These are phyloP conservation scores for Firmiana major DNA, from an alignment of 345 rosid species.

Conservation along the genomic window DNA sequence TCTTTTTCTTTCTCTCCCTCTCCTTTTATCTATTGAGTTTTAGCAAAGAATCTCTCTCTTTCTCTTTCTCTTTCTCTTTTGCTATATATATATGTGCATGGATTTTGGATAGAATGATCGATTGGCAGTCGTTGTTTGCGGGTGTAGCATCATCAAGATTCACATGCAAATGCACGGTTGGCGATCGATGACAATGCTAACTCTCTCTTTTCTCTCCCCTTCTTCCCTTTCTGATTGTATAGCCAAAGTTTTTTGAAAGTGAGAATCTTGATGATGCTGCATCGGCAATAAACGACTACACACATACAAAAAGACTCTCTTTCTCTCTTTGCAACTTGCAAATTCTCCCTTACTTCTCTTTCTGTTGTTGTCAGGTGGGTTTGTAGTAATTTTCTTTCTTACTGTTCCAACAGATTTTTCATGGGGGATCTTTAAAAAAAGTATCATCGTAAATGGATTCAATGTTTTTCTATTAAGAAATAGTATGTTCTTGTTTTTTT, in stretches of 20 bases:
- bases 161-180: conserved; percentile 56
- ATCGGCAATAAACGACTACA: conserved; percentile 72
- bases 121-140: conserved; percentile 63
- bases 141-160: conserved; percentile 97
- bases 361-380: conserved; percentile 31
- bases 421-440: neutral
- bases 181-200: conserved; percentile 1
- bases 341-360: neutral
- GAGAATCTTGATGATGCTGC: conserved; percentile 99
- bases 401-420: neutral
- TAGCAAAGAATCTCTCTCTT: neutral
- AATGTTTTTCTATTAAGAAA: neutral
- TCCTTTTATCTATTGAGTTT: neutral
- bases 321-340: neutral
- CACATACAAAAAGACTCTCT: conserved; percentile 31
- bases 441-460: neutral
- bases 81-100: conserved; percentile 18
- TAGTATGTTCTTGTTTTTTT: neutral
- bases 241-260: conserved; percentile 31
- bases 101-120: conserved; percentile 2
- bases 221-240: conserved; percentile 9
- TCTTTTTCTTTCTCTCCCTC: neutral
- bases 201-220: neutral
- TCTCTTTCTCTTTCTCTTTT: neutral
- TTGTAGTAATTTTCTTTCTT: neutral